Base-by-base conservation (phyloP, 176 grass and related monocot species). In the Ampelocalamus luodianensis region DNA sequence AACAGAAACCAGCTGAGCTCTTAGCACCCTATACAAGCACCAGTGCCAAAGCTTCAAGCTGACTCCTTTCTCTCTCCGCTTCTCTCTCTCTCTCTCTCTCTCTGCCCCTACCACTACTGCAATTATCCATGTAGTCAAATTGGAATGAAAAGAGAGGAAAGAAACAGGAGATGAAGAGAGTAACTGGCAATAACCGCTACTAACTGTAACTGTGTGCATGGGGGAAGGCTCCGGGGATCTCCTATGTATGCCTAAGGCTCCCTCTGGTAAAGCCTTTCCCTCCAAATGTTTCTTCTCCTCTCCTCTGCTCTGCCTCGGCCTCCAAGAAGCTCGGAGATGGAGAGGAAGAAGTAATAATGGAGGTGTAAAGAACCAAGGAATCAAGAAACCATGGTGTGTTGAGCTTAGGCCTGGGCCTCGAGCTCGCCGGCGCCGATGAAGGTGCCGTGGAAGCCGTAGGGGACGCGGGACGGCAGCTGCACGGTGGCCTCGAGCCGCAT, bases 371-470 rank as follows among this genome's bases (percentile, higher is more conserved):
- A 85, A 89, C 65, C 69, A 88, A 85, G 65, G 71, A 72, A 89
- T 72, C 34, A 71, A 67, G 11, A 64, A 72, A 45, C 60, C 48
- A 38, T 44, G 34, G 84, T 14, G 20, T 23, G 23, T 48, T 37
- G 11, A 18, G 3, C 68, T 82, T 82, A 94, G 38, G 83, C 86
- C 91, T 97, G 92, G 12, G 89, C 65, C 0, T 89, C 79, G 39
- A 97, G 71, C 63, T 95, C 92, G 9, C 27, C 22, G 6, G 87
- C 79, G 48, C 74, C 63, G 81, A 97, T 85, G 73, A 97, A 97
- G 17, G 95, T 95, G 55, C 95, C 95, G 42, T 97, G 95, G 91
- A 97, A 97, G 14, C 95, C 95, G 29, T 97, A 97, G 4, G 95
- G 95, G 1, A 97, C 95, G 0, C 95, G 89, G 0, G 95, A 95